A percentile compares a stretch with the other conserved stretches of the same genome.
phyloP scores from a whole-genome alignment of 176 grass and related monocot genomes.

The Triticum dicoccoides region DNA sequence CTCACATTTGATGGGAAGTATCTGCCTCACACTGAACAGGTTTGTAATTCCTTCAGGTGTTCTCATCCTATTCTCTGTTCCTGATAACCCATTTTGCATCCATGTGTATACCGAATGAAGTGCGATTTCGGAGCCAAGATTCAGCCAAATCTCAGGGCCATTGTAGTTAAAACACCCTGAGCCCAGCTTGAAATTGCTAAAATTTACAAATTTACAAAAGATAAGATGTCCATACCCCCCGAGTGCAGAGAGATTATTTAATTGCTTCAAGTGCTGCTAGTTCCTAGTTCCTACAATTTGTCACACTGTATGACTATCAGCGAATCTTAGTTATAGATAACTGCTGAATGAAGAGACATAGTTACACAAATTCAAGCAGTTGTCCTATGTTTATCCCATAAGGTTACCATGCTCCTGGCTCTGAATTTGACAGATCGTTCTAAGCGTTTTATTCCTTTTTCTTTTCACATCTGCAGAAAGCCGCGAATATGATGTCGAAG shows the following conservation, averaged over 20 bases:
- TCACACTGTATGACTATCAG: background rate
- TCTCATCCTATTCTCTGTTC: background rate
- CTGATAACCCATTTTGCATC: background rate
- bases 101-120: background rate
- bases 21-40: slow-evolving; percentile 90
- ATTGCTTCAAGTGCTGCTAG: background rate
- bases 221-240: background rate
- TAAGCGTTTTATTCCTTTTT: background rate
- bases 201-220: background rate
- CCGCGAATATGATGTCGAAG: slow-evolving; percentile 65
- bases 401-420: background rate
- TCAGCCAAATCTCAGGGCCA: background rate
- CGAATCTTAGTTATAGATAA: background rate
- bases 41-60: slow-evolving; percentile 24
- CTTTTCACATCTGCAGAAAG: slow-evolving; percentile 44
- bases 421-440: slow-evolving; percentile 1
- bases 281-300: background rate
- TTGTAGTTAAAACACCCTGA: background rate
- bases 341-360: background rate
- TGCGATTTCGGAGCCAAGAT: background rate
- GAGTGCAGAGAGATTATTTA: background rate
- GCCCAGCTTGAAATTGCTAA: background rate
- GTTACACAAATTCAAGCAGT: background rate
- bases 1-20: slow-evolving; percentile 93
- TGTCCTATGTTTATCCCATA: background rate